Base-by-base conservation (phyloP, 805 yeast species). In the Pichia insulana region DNA sequence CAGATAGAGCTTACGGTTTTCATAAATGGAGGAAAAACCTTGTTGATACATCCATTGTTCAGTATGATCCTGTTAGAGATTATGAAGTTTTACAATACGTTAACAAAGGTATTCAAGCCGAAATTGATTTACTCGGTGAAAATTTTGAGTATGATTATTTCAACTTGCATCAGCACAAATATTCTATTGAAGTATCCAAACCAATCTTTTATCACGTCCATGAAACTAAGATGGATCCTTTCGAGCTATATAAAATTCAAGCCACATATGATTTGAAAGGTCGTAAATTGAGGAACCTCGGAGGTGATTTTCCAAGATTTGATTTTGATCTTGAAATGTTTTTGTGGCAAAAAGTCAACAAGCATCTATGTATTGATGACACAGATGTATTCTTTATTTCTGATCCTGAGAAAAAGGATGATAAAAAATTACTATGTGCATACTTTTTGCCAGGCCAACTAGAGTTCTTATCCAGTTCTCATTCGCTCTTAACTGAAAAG, bases 161-260 rank as follows among this genome's bases (percentile, higher is more conserved):
- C 11, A 34, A 40, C 17, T 34, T 48, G 36, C 43, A 44, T 42
- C 36, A 49, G 15, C 43, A 48, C 25, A 37, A 38, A 28, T 52
- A 45, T 41, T 51, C 48, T 18, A 36, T 42, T 25, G 41, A 37
- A 6, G 46, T 52, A 39, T 43, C 50, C 39, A 41, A 44, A 22
- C 48, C 50, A n/a, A 37, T 47, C 32, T 47, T 47, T 35, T 49
- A 49, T 15, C 76, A 71, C 45, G 67, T 73, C n/a, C 71, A 71
- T 50, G 64, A 58, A 50, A 75, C 76, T 7, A 71, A 71, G 50
- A 57, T 71, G 34, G 65, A 71, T 48, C 76, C 76, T 1, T 69
- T 70, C 68, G 54, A 41, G 9, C 41, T 42, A 15, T 30, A 46
- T n/a, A 34, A 44, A 3, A 42, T 41, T 18, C 39, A 46, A 22